These are phyloP conservation scores for Phaeolepiota aurea DNA, from an alignment of 768 basidiomycete species.

Conservation along the genomic window DNA sequence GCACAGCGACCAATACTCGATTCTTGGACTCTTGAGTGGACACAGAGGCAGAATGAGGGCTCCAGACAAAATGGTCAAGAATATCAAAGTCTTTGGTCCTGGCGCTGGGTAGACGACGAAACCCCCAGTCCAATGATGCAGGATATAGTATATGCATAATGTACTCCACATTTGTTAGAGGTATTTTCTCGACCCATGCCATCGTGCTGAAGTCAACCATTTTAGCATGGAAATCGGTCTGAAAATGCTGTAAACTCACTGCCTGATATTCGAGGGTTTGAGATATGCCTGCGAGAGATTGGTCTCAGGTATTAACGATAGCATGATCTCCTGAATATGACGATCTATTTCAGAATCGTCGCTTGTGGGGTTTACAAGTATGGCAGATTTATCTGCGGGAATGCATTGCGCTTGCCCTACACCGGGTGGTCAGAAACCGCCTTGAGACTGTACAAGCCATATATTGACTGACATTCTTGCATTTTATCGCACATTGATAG, in stretches of 20 bases:
- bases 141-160: slow-evolving; percentile 37
- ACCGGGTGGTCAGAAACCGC: too few species aligned
- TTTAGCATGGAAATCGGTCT: slow-evolving; percentile 1
- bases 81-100: slow-evolving; percentile 24
- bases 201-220: slow-evolving; percentile 10
- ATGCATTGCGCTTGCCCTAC: too few species aligned
- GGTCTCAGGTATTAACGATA: neutral
- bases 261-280: neutral
- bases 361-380: neutral
- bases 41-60: too few species aligned
- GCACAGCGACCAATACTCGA: slow-evolving; percentile 48
- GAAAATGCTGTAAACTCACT: neutral
- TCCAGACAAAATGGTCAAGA: too few species aligned
- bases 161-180: slow-evolving; percentile 42
- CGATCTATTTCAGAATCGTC: too few species aligned
- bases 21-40: too few species aligned
- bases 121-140: slow-evolving; percentile 31
- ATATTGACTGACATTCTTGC: slow-evolving; percentile 32
- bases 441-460: too few species aligned
- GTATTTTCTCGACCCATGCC: slow-evolving; percentile 23
- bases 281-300: neutral
- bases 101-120: slow-evolving; percentile 23
- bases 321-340: neutral
- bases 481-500: neutral
- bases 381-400: too few species aligned